These are phyloP conservation scores for Tylopilus plumbeoviolaceoides DNA, from an alignment of 768 basidiomycete genomes.

Conservation along the genomic window DNA sequence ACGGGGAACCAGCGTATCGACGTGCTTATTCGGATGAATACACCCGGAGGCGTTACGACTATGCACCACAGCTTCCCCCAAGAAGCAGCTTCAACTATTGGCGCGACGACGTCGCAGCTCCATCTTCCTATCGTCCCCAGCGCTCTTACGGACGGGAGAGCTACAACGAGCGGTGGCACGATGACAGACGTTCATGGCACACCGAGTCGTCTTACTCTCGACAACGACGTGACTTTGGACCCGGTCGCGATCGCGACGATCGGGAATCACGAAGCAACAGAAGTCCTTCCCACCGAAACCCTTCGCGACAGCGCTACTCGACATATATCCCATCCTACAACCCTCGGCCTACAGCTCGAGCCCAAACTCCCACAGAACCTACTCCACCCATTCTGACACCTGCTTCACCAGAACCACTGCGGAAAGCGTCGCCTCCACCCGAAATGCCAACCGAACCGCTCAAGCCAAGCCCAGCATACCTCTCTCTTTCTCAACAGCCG, in stretches of 20 bases:
- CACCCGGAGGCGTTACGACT: conserved; percentile 3
- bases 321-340: conserved; percentile 8
- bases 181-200: conserved; percentile 7
- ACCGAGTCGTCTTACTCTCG: conserved; percentile 12
- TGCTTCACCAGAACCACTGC: background rate
- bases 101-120: conserved; percentile 11
- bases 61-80: conserved; percentile 2
- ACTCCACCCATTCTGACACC: background rate
- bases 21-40: conserved; percentile 8
- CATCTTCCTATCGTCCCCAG: conserved; percentile 3
- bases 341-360: conserved; percentile 5
- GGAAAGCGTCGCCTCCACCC: conserved; percentile 2
- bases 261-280: conserved; percentile 5
- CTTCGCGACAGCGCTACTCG: conserved; percentile 10
- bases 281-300: background rate
- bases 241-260: conserved; percentile 6
- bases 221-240: conserved; percentile 1
- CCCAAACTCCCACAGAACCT: conserved; percentile 6
- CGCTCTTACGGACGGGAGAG: conserved; percentile 5
- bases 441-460: background rate
- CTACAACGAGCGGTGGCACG: conserved; percentile 9
- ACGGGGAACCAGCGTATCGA: conserved; percentile 1
- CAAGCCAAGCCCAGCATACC: conserved; percentile 35
- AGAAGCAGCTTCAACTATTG: conserved; percentile 22
- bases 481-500: conserved; percentile 28